Percentiles rank a stretch among this genome's conserved stretches.
Evolutionary conservation across 208 protist species (phyloP).

Genomic region (Trypanosoma boissoni): DNA sequence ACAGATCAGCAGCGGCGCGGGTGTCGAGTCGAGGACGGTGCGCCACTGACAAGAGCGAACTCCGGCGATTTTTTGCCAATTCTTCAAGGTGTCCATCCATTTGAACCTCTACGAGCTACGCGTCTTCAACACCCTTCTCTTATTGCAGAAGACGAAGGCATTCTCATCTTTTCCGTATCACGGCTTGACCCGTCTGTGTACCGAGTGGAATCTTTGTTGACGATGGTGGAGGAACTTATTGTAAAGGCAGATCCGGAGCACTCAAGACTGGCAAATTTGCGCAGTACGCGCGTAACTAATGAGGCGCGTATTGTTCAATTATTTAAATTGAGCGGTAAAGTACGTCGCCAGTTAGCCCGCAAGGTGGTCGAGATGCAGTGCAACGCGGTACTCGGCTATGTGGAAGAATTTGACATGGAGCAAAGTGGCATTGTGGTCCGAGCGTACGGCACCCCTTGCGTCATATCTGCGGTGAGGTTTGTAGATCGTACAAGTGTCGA

Average conservation of each 20-base stretch:
- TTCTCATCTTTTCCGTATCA: conserved; percentile 82
- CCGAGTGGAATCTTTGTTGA: conserved; percentile 72
- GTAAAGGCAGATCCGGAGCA: conserved; percentile 90
- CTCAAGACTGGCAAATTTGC: conserved; percentile 82
- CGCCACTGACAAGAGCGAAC: neutral
- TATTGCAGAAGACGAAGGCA: conserved; percentile 75
- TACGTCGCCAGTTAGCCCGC: conserved; percentile 83
- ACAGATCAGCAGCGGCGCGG: conserved; percentile 4
- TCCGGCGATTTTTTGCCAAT: conserved; percentile 17
- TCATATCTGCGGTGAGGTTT: conserved; percentile 71
- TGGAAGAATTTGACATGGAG: conserved; percentile 90
- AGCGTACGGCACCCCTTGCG: conserved; percentile 88
- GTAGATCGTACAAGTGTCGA: conserved; percentile 34
- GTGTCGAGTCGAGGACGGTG: neutral
- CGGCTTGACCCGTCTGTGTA: conserved; percentile 84
- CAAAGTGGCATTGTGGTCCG: conserved; percentile 86
- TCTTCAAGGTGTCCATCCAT: conserved; percentile 25
- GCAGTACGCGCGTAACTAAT: conserved; percentile 74
- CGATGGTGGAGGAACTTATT: conserved; percentile 91
- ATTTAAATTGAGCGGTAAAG: conserved; percentile 89
- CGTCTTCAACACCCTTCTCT: conserved; percentile 77
- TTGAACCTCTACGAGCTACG: conserved; percentile 48
- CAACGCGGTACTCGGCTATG: conserved; percentile 89
- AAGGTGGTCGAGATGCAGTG: conserved; percentile 89
- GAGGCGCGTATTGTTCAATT: conserved; percentile 83